These are phyloP conservation scores for Fabrea salina DNA, from an alignment of 169 alveolate species.

Conservation along the genomic window DNA sequence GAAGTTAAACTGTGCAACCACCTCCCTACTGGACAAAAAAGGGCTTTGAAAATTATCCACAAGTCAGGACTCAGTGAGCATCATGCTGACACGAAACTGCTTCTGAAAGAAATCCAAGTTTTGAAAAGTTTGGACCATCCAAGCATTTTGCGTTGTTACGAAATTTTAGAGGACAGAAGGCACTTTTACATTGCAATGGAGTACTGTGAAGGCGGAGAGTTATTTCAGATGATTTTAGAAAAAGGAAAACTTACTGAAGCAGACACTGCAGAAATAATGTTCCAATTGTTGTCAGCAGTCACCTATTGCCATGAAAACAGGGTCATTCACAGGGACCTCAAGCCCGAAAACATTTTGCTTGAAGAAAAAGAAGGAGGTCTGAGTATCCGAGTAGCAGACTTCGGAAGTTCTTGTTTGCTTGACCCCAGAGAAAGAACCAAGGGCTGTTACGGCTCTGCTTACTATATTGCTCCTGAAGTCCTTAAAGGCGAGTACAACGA, in stretches of 20 bases:
- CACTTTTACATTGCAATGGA: conserved; percentile 42
- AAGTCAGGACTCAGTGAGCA: conserved; percentile 16
- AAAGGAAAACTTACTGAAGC: conserved; percentile 32
- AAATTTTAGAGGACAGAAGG: conserved; percentile 34
- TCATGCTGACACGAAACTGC: conserved; percentile 16
- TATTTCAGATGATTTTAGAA: conserved; percentile 42
- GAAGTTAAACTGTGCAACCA: conserved; percentile 19
- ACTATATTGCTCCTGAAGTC: conserved; percentile 76
- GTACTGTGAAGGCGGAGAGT: conserved; percentile 47
- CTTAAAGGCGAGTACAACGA: conserved; percentile 41
- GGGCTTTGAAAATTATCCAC: conserved; percentile 18
- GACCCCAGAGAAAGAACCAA: conserved; percentile 6
- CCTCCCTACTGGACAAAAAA: conserved; percentile 19
- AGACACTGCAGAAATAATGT: conserved; percentile 36
- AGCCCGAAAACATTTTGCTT: conserved; percentile 95
- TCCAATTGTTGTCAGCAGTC: conserved; percentile 64
- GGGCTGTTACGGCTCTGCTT: conserved; percentile 57
- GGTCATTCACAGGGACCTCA: conserved; percentile 92
- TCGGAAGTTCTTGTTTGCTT: conserved; percentile 73
- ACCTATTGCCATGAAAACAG: conserved; percentile 85
- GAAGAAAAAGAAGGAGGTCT: conserved; percentile 84
- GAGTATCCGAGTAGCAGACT: conserved; percentile 92
- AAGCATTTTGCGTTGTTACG: conserved; percentile 39
- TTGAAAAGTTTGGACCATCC: conserved; percentile 37
- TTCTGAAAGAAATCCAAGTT: conserved; percentile 28